Conservation (phyloP, 441 rosid species). For the Viola pubescens region DNA sequence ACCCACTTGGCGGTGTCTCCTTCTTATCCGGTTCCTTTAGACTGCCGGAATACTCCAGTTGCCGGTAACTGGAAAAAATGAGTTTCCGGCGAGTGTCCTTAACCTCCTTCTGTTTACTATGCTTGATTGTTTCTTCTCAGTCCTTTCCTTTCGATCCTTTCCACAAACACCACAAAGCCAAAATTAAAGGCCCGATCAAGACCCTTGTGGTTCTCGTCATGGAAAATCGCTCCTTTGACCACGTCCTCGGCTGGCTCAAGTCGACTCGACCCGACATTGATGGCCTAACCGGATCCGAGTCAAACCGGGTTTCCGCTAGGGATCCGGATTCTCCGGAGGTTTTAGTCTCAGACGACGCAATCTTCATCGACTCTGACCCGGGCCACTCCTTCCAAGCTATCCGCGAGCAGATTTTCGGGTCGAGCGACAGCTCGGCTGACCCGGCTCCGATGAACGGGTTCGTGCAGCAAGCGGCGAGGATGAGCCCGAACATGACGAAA, state of each 20-base stretch:
- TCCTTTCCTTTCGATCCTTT: slow-evolving; percentile 29
- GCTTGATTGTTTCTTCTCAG: slow-evolving; percentile 45
- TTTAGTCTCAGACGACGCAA: slow-evolving; percentile 63
- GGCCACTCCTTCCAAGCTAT: slow-evolving; percentile 95
- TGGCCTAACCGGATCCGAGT: slow-evolving; percentile 70
- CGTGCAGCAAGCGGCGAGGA: slow-evolving; percentile 68
- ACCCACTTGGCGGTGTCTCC: neutral
- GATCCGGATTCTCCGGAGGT: slow-evolving; percentile 48
- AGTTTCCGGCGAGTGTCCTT: slow-evolving; percentile 29
- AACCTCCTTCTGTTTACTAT: slow-evolving; percentile 29
- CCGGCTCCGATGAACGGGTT: slow-evolving; percentile 86
- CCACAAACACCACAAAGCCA: slow-evolving; percentile 30
- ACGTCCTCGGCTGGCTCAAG: slow-evolving; percentile 89
- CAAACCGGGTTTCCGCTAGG: slow-evolving; percentile 45
- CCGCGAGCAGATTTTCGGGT: slow-evolving; percentile 88
- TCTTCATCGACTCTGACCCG: slow-evolving; percentile 83
- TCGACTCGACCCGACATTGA: slow-evolving; percentile 75
- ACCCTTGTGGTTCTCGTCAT: slow-evolving; percentile 81
- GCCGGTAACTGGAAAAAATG: slow-evolving; percentile 26
- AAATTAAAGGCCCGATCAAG: slow-evolving; percentile 75
- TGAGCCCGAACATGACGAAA: slow-evolving; percentile 48
- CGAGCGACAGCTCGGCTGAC: slow-evolving; percentile 33
- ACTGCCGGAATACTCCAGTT: slow-evolving; percentile 2
- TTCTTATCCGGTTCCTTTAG: neutral
- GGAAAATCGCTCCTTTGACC: slow-evolving; percentile 98